Percentiles rank a stretch among this genome's conserved stretches.
Evolutionary conservation across 148 eudicot genomes (phyloP).

Genomic region (Silene conica): DNA sequence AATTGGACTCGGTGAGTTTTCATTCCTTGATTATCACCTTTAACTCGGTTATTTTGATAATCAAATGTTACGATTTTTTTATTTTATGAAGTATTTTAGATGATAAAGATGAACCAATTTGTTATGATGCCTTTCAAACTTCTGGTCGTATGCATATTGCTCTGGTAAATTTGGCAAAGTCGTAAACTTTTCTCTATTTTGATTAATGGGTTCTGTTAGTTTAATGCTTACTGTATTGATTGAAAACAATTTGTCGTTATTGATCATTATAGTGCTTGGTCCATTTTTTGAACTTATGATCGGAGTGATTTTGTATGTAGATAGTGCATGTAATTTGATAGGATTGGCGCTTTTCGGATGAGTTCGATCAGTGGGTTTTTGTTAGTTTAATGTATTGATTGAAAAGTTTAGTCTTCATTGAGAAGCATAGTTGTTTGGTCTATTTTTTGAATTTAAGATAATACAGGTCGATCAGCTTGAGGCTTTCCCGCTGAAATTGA

Average conservation of each 20-base stretch:
- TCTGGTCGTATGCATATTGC: conserved; percentile 50
- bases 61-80: too few relatives aligned
- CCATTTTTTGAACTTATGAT: too few relatives aligned
- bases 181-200: not conserved
- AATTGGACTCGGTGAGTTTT: too few relatives aligned
- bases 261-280: too few relatives aligned
- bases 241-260: not conserved
- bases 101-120: conserved; percentile 36
- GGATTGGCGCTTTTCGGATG: too few relatives aligned
- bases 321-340: too few relatives aligned
- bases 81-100: too few relatives aligned
- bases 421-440: not conserved
- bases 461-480: too few relatives aligned
- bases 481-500: not conserved
- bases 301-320: too few relatives aligned
- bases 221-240: not conserved
- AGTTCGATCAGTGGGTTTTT: not conserved
- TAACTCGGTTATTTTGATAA: too few relatives aligned
- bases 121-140: conserved; percentile 45
- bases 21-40: too few relatives aligned
- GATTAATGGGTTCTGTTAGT: not conserved
- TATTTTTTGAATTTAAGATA: too few relatives aligned
- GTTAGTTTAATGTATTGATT: not conserved
- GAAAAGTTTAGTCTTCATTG: not conserved
- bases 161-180: conserved; percentile 22